phyloP scores from a whole-genome alignment of 2,329 filamentous ascomycete genomes.

The Karstenula rhodostoma region DNA sequence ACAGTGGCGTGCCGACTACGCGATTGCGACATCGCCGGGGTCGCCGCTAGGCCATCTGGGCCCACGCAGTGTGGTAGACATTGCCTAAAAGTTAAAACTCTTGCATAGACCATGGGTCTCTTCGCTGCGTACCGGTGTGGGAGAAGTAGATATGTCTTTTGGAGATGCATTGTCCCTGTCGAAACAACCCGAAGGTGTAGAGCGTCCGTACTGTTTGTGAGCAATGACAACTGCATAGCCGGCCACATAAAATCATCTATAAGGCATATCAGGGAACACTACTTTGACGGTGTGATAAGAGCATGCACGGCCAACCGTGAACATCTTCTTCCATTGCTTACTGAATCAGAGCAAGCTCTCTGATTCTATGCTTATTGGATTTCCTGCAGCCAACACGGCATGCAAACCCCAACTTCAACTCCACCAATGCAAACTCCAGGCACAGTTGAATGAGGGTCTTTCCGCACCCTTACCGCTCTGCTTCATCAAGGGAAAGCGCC shows the following conservation, averaged over 20 bases:
- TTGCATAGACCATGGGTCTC: neutral
- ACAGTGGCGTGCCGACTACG: neutral
- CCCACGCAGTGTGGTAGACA: neutral
- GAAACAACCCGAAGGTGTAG: no score
- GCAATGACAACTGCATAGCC: no score
- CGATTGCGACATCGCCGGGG: conserved; percentile 10
- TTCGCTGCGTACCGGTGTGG: neutral
- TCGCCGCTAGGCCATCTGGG: neutral
- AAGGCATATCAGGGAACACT: neutral
- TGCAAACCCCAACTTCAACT: conserved; percentile 2
- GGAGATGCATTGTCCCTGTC: no score
- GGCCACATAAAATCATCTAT: no score
- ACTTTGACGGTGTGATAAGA: neutral
- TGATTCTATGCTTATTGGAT: neutral
- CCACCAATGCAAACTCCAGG: conserved; percentile 5
- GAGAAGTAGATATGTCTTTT: neutral
- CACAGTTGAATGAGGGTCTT: conserved; percentile 1
- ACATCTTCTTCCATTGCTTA: neutral
- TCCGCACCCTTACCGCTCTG: neutral
- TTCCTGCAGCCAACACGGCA: neutral
- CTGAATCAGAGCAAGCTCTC: neutral
- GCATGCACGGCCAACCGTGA: neutral
- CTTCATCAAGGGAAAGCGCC: conserved; percentile 20
- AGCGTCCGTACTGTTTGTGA: no score
- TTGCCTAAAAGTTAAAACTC: neutral